phyloP scores from a whole-genome alignment of 2,329 filamentous ascomycete species.

The Nemania abortiva region DNA sequence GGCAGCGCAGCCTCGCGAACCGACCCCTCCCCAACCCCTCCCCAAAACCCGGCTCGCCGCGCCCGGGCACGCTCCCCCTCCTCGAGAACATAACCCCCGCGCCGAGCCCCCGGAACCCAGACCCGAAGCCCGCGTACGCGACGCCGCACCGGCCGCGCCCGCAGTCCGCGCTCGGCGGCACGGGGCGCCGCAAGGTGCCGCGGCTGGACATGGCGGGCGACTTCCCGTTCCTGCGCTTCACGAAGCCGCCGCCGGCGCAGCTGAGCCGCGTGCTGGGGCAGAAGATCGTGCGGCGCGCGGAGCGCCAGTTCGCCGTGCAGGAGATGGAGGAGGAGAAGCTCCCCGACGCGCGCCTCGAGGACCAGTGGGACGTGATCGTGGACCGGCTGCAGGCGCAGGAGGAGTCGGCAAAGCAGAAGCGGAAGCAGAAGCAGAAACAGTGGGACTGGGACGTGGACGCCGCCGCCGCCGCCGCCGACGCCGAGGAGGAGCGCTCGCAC shows the following conservation, averaged over 20 bases:
- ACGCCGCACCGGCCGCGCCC: constrained; percentile 63
- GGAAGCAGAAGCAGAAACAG: too few species aligned
- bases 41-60: constrained; percentile 37
- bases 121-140: constrained; percentile 59
- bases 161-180: constrained; percentile 60
- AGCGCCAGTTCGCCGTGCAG: constrained; percentile 53
- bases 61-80: constrained; percentile 47
- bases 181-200: constrained; percentile 67
- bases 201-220: constrained; percentile 65
- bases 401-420: constrained; percentile 8
- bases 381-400: constrained; percentile 23
- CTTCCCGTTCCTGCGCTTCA: constrained; percentile 74
- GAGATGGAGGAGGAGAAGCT: constrained; percentile 52
- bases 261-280: constrained; percentile 69
- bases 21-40: constrained; percentile 11
- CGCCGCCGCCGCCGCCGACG: too few species aligned
- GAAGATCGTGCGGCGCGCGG: constrained; percentile 60
- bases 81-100: constrained; percentile 48
- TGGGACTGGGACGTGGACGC: too few species aligned
- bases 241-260: constrained; percentile 72
- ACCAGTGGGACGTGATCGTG: constrained; percentile 56
- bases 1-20: constrained; percentile 38
- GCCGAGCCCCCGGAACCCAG: constrained; percentile 53
- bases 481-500: constrained; percentile 38
- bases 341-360: constrained; percentile 48